Conservation (phyloP, 345 rosid species). For the Lepidium didymum region DNA sequence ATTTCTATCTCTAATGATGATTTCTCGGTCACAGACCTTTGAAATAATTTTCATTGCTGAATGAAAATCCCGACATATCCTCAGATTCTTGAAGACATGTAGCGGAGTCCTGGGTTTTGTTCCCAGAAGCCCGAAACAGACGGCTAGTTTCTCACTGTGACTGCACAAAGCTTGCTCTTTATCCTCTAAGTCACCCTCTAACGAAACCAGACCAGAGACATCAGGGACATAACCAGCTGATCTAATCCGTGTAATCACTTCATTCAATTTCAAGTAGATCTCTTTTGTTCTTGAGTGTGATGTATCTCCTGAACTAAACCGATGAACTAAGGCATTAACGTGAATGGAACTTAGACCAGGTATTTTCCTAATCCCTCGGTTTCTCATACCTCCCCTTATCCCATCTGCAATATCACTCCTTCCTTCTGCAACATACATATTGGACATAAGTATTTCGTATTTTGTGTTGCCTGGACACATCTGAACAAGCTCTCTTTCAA, state of each 20-base stretch:
- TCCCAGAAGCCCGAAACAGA: constrained; percentile 67
- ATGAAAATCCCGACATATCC: constrained; percentile 76
- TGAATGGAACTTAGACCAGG: constrained; percentile 80
- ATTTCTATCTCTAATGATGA: constrained; percentile 69
- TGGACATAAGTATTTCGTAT: constrained; percentile 59
- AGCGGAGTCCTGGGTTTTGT: constrained; percentile 46
- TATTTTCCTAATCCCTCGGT: constrained; percentile 45
- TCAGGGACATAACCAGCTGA: constrained; percentile 56
- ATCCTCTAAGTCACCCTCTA: constrained; percentile 45
- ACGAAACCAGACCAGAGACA: constrained; percentile 37
- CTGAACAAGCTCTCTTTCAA: constrained; percentile 40
- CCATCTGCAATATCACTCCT: constrained; percentile 36
- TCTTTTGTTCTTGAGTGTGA: constrained; percentile 47
- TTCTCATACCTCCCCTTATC: constrained; percentile 42
- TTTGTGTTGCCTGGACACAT: constrained; percentile 55
- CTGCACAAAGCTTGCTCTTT: constrained; percentile 61
- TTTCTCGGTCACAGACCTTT: constrained; percentile 47
- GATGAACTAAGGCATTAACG: constrained; percentile 44
- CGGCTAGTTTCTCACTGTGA: constrained; percentile 80
- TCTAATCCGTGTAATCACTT: constrained; percentile 52
- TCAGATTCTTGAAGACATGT: constrained; percentile 60
- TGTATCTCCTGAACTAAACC: constrained; percentile 66
- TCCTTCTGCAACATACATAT: constrained; percentile 61
- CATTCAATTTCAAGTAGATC: constrained; percentile 46
- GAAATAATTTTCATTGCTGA: constrained; percentile 64